Conservation (phyloP, 352 stramenopile species). For the Phytophthora brassicae region DNA sequence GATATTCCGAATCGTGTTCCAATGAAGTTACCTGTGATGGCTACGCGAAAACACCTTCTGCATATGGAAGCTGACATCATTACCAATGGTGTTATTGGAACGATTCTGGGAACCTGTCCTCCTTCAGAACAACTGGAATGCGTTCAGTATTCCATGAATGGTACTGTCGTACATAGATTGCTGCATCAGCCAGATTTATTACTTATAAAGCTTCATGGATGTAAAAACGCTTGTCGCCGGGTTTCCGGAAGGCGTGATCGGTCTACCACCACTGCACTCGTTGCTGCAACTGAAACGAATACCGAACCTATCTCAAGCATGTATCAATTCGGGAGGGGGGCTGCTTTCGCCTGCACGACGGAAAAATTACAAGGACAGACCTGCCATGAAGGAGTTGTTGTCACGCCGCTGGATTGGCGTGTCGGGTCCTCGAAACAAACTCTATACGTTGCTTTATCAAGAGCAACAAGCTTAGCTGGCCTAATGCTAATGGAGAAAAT, state of each 20-base stretch:
- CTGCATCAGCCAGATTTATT: conserved; percentile 5
- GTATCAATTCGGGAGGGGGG: conserved; percentile 23
- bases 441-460: not conserved
- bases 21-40: conserved; percentile 19
- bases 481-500: conserved; percentile 1
- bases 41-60: conserved; percentile 10
- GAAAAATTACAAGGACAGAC: conserved; percentile 36
- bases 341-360: conserved; percentile 25
- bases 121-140: not conserved
- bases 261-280: not conserved
- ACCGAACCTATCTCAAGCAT: conserved; percentile 14
- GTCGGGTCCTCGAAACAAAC: not conserved
- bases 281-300: not conserved
- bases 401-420: conserved; percentile 9
- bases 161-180: not conserved
- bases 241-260: conserved; percentile 12
- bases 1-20: conserved; percentile 7
- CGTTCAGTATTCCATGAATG: not conserved
- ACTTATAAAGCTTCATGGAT: conserved; percentile 9
- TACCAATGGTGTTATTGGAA: conserved; percentile 18
- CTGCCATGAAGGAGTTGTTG: conserved; percentile 23
- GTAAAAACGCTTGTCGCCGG: not conserved
- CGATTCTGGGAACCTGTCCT: conserved; percentile 14
- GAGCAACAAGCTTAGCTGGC: not conserved
- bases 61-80: conserved; percentile 6